Conservation (phyloP, 1,139 yeast genomes). For the Kurtzmaniella quercitrusa region DNA sequence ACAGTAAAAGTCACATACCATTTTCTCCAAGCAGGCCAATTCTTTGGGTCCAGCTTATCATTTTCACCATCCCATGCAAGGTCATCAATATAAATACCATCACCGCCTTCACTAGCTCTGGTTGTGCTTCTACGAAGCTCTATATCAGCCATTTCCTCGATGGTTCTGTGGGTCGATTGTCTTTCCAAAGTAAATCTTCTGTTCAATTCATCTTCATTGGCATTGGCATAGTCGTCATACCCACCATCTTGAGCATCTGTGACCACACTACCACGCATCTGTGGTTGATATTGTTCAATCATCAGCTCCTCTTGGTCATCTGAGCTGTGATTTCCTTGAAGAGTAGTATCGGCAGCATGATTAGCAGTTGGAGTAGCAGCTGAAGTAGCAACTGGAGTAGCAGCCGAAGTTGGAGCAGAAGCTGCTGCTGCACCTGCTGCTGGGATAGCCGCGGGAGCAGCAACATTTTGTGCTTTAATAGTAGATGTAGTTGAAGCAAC, state of each 20-base stretch:
- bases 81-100: constrained; percentile 30
- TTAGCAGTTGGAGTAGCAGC: too few relatives aligned
- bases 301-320: neutral
- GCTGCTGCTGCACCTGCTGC: too few relatives aligned
- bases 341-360: too few relatives aligned
- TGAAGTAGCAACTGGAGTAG: too few relatives aligned
- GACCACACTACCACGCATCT: neutral
- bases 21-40: constrained; percentile 60
- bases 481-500: neutral
- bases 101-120: neutral
- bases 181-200: constrained; percentile 18
- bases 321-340: neutral
- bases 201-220: constrained; percentile 18
- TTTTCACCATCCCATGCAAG: constrained; percentile 61
- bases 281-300: neutral
- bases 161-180: constrained; percentile 15
- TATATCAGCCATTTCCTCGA: constrained; percentile 13
- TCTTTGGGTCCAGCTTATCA: constrained; percentile 60
- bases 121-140: constrained; percentile 6
- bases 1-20: constrained; percentile 63
- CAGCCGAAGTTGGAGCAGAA: too few relatives aligned
- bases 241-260: neutral
- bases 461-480: neutral
- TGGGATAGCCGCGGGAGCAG: too few relatives aligned
- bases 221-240: neutral